Evolutionary conservation across 768 basidiomycete species (phyloP).

Genomic region (Terana coerulea): DNA sequence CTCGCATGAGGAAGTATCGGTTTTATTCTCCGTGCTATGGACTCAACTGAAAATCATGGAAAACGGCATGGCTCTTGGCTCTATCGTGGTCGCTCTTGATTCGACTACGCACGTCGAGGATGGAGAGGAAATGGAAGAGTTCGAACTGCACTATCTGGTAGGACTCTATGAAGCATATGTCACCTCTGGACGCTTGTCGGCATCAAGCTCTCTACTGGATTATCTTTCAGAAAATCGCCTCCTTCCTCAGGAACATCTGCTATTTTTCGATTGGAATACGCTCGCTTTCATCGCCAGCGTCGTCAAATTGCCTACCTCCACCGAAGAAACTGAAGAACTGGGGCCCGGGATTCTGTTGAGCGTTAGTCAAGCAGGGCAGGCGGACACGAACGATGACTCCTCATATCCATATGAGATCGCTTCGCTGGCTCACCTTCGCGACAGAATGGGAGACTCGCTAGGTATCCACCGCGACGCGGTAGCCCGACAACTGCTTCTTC

Average conservation of each 20-base stretch:
- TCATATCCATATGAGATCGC: constrained; percentile 54
- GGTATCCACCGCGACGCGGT: constrained; percentile 50
- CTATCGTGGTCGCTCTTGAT: constrained; percentile 45
- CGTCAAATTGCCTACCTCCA: constrained; percentile 38
- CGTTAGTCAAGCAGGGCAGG: constrained; percentile 32
- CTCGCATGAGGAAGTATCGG: constrained; percentile 68
- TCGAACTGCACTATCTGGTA: constrained; percentile 57
- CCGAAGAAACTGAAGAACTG: constrained; percentile 6
- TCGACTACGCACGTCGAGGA: constrained; percentile 18
- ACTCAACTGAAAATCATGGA: constrained; percentile 63
- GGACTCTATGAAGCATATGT: constrained; percentile 50
- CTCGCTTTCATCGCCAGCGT: constrained; percentile 59
- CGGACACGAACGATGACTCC: constrained; percentile 22
- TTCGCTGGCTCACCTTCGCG: constrained; percentile 54
- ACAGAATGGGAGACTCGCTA: constrained; percentile 57
- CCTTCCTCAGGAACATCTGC: constrained; percentile 35
- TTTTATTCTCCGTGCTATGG: constrained; percentile 57
- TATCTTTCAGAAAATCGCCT: constrained; percentile 49
- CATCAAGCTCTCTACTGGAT: constrained; percentile 47
- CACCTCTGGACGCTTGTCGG: constrained; percentile 33
- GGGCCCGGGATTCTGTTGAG: constrained; percentile 44
- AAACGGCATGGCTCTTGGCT: constrained; percentile 63
- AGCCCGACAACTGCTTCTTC: constrained; percentile 50
- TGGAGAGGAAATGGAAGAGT: constrained; percentile 37
- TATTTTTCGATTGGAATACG: constrained; percentile 68